Percentiles rank a stretch among this genome's conserved stretches.
These are phyloP conservation scores for Arthrobotrys musiformis DNA, from an alignment of 2,329 filamentous ascomycete species.

Conservation along the genomic window DNA sequence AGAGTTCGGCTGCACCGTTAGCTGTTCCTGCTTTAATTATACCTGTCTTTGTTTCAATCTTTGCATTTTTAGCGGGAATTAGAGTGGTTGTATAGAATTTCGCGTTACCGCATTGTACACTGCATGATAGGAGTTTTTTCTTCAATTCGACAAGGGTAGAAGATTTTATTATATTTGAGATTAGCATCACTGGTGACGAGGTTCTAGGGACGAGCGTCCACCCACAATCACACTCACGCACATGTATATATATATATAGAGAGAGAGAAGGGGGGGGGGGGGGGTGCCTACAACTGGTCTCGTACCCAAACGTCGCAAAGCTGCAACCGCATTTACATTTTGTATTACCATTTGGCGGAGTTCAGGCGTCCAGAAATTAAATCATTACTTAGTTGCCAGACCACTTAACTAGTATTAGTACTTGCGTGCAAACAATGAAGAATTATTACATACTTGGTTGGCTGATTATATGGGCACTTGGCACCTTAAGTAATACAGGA, in stretches of 20 bases:
- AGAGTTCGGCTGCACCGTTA: conserved; percentile 19
- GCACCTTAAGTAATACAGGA: no score
- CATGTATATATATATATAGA: neutral
- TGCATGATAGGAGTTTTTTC: neutral
- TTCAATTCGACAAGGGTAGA: neutral
- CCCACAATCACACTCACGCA: no score
- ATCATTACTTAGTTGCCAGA: no score
- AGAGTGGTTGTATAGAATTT: conserved; percentile 12
- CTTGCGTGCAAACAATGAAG: no score
- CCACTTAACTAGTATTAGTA: no score
- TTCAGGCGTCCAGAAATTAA: neutral
- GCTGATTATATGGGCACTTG: no score
- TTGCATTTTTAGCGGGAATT: conserved; percentile 38
- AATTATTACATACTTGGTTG: no score
- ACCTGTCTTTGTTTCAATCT: conserved; percentile 27
- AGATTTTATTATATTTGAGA: neutral
- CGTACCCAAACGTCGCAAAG: no score
- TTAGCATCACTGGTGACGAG: neutral
- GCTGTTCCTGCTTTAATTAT: conserved; percentile 17
- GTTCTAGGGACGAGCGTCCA: no score
- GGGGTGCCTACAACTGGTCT: neutral
- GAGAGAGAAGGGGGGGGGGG: no score
- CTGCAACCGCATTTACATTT: neutral
- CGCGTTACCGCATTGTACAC: neutral
- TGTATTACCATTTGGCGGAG: neutral